Base-by-base conservation (phyloP, 352 stramenopile genomes). In the Pythium oligandrum region DNA sequence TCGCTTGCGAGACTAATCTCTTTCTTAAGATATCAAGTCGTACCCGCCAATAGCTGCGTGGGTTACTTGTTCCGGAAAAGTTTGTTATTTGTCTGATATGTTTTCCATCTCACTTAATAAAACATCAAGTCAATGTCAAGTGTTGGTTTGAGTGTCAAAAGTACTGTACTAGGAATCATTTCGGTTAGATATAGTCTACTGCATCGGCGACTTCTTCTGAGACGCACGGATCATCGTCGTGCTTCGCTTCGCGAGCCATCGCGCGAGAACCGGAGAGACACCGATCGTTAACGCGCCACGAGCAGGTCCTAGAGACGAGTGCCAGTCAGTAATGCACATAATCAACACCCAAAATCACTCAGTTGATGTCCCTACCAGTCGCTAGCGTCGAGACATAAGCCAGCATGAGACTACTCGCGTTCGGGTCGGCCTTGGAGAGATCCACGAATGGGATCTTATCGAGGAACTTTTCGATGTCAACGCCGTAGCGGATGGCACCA, bases 321-420 rank as follows among this genome's bases (percentile, higher is more conserved):
- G 30, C 26, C 30, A 5, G 10, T 12, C n/a, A 44, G 34, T 10
- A 44, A 32, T 44, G 6, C 26, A 1, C 43, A 30, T 26, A 48
- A 30, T 48, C 10, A 53, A 11, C 17, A 26, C 17, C 0, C 0
- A 26, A 26, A 26, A 26, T 0, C 17, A 26, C 17, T 26, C 17
- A 26, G 17, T 26, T 26, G 17, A 26, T 26, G 17, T 26, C 17
- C 48, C 10, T 17, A 78, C 65, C 78, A 40, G 76, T 91, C 39
- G 91, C 90, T 53, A 93, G 83, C 6, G 96, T 91, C 17, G 93
- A 86, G 56, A 99, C 96, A 70, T 99, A 99, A 44, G 83, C 83
- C 46, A 93, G 71, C 36, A 78, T 68, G 43, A 95, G 62, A 33
- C 69, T 89, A 10, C 81, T 68, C 1, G 81, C 78, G 26, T 90